Conservation (phyloP, 2,329 filamentous ascomycete species). For the Lachnellula suecica region DNA sequence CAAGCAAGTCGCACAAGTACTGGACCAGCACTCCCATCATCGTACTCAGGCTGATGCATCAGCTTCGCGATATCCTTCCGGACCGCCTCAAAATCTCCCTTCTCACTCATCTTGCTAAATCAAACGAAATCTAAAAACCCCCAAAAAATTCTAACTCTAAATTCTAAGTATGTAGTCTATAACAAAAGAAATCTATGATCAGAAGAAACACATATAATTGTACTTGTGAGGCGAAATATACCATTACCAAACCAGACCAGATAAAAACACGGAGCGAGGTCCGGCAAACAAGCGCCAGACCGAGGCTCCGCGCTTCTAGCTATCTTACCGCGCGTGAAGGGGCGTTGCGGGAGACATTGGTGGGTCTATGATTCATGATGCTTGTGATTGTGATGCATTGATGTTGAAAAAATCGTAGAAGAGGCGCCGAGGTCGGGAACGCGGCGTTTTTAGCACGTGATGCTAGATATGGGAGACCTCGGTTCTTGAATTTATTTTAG, state of each 20-base stretch:
- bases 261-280: constrained; percentile 12
- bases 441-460: too few relatives aligned
- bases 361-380: constrained; percentile 1
- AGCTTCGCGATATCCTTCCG: constrained; percentile 52
- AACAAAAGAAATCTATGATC: neutral
- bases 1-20: constrained; percentile 64
- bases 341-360: neutral
- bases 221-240: constrained; percentile 4
- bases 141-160: constrained; percentile 3
- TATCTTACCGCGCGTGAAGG: constrained; percentile 16
- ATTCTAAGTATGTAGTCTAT: constrained; percentile 13
- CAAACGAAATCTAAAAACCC: constrained; percentile 1
- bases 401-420: too few relatives aligned
- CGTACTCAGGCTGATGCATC: constrained; percentile 60
- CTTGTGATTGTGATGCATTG: neutral
- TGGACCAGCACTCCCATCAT: constrained; percentile 63
- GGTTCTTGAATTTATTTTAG: too few relatives aligned
- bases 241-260: constrained; percentile 5
- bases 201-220: constrained; percentile 4
- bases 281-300: constrained; percentile 15
- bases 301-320: constrained; percentile 21
- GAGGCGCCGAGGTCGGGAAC: too few relatives aligned
- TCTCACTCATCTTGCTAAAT: constrained; percentile 39
- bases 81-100: constrained; percentile 65
- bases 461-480: too few relatives aligned